These are phyloP conservation scores for Leucosporidium scottii DNA, from an alignment of 768 basidiomycete species.

Conservation along the genomic window DNA sequence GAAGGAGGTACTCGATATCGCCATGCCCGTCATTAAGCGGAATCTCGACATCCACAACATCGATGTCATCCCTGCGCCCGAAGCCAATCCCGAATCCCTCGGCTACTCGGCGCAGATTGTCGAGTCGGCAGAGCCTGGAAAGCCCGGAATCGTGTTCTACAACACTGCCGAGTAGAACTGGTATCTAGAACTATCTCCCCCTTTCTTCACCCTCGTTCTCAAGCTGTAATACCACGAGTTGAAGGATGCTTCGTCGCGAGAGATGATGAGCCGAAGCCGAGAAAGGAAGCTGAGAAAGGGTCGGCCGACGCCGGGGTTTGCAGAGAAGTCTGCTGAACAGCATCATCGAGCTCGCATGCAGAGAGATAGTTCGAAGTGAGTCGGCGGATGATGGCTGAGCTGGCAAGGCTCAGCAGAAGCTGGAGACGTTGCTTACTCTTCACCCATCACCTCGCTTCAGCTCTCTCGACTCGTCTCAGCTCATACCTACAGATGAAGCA, in stretches of 20 bases:
- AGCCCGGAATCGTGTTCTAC: conserved; percentile 77
- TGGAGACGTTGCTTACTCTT: too few species aligned
- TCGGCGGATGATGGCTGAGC: too few species aligned
- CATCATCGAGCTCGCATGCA: too few species aligned
- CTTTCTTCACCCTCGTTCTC: too few species aligned
- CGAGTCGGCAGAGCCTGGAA: conserved; percentile 79
- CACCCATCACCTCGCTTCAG: too few species aligned
- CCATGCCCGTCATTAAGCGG: conserved; percentile 73
- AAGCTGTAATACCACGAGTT: neutral
- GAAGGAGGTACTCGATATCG: conserved; percentile 58
- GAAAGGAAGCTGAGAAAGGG: neutral
- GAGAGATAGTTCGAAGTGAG: too few species aligned
- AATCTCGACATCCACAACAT: conserved; percentile 40
- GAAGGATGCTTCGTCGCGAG: neutral
- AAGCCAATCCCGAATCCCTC: conserved; percentile 46
- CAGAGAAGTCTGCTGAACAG: too few species aligned
- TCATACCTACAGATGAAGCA: too few species aligned
- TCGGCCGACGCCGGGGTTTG: too few species aligned
- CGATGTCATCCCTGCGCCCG: conserved; percentile 61
- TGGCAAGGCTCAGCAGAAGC: too few species aligned
- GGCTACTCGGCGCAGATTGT: conserved; percentile 65
- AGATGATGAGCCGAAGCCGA: neutral
- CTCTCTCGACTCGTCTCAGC: too few species aligned
- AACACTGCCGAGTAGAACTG: conserved; percentile 44
- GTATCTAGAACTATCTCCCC: too few species aligned